Conservation (phyloP, 305 asterid species). For the Solanum chacoense region DNA sequence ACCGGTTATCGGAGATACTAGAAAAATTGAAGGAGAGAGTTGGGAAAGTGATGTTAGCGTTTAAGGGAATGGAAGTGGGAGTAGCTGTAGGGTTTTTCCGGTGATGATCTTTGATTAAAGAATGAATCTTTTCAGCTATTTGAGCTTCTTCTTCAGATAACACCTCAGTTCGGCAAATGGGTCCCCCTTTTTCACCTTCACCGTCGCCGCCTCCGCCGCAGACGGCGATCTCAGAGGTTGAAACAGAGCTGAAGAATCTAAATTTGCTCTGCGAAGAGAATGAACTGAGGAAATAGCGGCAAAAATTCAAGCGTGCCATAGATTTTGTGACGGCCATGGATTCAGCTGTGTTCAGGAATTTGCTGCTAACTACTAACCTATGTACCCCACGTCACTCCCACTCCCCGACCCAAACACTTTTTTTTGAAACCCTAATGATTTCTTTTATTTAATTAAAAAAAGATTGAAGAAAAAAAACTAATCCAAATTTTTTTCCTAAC, state of each 20-base stretch:
- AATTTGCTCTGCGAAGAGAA: not conserved
- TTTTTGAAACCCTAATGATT: not conserved
- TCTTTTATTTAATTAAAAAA: not conserved
- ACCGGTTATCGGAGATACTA: conserved; percentile 17
- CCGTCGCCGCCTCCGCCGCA: not conserved
- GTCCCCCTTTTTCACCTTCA: not conserved
- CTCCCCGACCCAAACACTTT: not conserved
- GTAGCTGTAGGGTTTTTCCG: conserved; percentile 52
- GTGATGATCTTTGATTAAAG: conserved; percentile 59
- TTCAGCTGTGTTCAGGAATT: not conserved
- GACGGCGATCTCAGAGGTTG: conserved; percentile 10
- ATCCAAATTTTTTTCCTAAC: not conserved
- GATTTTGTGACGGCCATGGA: conserved; percentile 30
- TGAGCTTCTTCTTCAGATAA: conserved; percentile 35
- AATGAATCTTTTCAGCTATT: conserved; percentile 36
- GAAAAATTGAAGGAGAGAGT: conserved; percentile 53
- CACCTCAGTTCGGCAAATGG: not conserved
- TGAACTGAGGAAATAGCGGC: conserved; percentile 8
- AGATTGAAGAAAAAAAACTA: not conserved
- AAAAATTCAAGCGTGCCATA: conserved; percentile 1
- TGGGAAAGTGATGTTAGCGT: conserved; percentile 39
- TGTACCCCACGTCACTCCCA: too few relatives aligned
- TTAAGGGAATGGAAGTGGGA: conserved; percentile 14
- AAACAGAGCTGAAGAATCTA: not conserved
- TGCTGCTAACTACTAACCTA: not conserved